Base-by-base conservation (phyloP, 495 filamentous ascomycete species). In the Penicillium ucsense region DNA sequence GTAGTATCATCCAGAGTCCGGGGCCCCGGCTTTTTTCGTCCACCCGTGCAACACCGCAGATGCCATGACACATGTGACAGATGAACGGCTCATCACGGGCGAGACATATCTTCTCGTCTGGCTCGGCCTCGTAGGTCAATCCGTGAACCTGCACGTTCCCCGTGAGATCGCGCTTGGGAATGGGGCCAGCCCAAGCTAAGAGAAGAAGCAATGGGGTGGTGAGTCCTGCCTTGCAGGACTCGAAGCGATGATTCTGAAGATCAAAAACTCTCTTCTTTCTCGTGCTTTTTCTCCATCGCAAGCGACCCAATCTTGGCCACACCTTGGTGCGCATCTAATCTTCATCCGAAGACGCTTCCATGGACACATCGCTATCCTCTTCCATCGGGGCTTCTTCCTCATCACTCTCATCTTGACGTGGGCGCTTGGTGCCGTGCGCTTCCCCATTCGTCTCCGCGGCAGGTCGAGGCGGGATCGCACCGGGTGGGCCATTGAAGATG, bases 31-130 rank as follows among this genome's bases (percentile, higher is more conserved):
- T 41, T 89, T 85, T 59, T 92, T 89, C 67, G 70, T 92, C 55
- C 88, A 94, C 66, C 88, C 88, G 27, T 94, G 88, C 71, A 78
- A 85, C 60, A 83, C 88, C n/a, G 82, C 81, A 46, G 84, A 88
- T 51, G 84, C 83, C 41, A 84, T 94, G 79, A 59, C 58, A 47
- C 57, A 62, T 38, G 57, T 78, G 45, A 59, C 65, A 48, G 71
- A 65, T 34, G 63, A 56, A 12, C 73, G 77, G 53, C 62, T 73
- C 43, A 72, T 77, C 51, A 69, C 70, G 36, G 75, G 79, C 32
- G 70, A 79, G 57, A 70, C 76, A 44, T 94, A 92, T 70, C 74
- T 94, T 55, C 76, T 83, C 65, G 68, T 86, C 35, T 94, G 88
- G 88, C 67, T 92, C 41, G 86, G 87, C 31, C 60, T 90, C 38